phyloP scores from a whole-genome alignment of 1,284 basidiomycete species.

The Omphalotus olearius region DNA sequence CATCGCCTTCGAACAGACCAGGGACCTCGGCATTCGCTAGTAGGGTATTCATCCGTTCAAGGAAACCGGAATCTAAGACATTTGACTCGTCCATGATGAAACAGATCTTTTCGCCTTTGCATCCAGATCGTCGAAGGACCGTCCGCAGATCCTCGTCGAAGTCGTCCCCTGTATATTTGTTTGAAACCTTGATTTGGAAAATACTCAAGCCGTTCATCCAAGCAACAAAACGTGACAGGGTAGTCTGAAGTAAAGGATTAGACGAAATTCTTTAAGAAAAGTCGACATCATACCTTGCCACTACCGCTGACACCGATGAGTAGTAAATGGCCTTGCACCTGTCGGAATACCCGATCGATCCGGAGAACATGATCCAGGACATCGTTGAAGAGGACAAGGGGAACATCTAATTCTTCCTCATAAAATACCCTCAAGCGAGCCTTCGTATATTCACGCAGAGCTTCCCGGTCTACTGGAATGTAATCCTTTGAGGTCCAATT shows the following conservation, averaged over 20 bases:
- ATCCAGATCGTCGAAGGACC: conserved; percentile 90
- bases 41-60: conserved; percentile 99
- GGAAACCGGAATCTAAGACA: conserved; percentile 96
- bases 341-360: conserved; percentile 99
- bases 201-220: conserved; percentile 99
- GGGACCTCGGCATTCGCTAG: conserved; percentile 99
- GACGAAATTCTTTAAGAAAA: conserved; percentile 1
- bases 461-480: conserved; percentile 90
- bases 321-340: conserved; percentile 94
- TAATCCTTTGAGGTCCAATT: conserved; percentile 99
- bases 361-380: conserved; percentile 96
- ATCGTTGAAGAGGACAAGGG: conserved; percentile 98
- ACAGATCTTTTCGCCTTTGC: conserved; percentile 98
- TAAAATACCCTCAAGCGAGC: conserved; percentile 94
- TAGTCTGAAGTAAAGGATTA: conserved; percentile 60
- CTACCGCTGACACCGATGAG: conserved; percentile 97
- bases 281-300: conserved; percentile 72
- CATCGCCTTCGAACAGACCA: conserved; percentile 97
- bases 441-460: conserved; percentile 94
- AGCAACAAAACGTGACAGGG: conserved; percentile 95
- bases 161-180: conserved; percentile 97
- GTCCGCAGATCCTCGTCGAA: conserved; percentile 97
- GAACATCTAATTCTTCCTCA: conserved; percentile 97
- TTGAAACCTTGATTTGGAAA: conserved; percentile 98
- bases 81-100: conserved; percentile 99